Base-by-base conservation (phyloP, 352 stramenopile species). In the Phytophthora pseudosyringae region DNA sequence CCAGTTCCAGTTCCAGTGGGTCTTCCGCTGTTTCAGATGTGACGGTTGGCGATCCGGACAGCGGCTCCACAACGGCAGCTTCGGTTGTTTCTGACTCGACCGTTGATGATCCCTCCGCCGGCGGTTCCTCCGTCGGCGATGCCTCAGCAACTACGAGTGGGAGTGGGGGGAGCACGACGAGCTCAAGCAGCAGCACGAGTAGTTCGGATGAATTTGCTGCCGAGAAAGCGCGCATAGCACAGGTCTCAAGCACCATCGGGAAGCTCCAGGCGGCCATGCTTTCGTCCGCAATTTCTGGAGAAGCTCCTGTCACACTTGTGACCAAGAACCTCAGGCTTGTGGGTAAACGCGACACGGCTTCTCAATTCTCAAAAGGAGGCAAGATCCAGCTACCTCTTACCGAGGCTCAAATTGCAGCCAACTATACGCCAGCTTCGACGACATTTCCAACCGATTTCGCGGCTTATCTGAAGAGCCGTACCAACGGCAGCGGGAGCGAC, bases 271-370 rank as follows among this genome's bases (percentile, higher is more conserved):
- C 48, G 0, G 71, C 70, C 3, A 56, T 91, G 46, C 47, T 91
- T 5, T 66, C 69, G 1, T 75, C 74, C 8, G 51, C 75, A 1
- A 65, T 88, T 21, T 72, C 81, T 32, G 82, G 80, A 6, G 82
- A 91, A 67, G 64, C 56, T 1, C 69, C 80, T 0, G 71, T 78
- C 36, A 91, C 76, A 2, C 68, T 91, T 0, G 66, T 89, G 16
- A 86, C 80, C 0, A 89, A 88, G 65, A 91, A 91, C 25, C 55
- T 91, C 8, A 76, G 81, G 39, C 74, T 91, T 5, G 72, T 86
- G 2, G 78, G 69, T 1, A 61, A 59, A 6, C 69, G 82, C 6
- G 81, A 88, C 53, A 71, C 50, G 0, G 78, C 67, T 4, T 84
- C 78, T 29, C 47, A 76, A 4, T 71, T 90, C 15, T 31, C 40